A percentile compares a stretch with the other conserved stretches of the same genome.
Conservation (phyloP, 441 rosid genomes). For the Raphanus hybrid region DNA sequence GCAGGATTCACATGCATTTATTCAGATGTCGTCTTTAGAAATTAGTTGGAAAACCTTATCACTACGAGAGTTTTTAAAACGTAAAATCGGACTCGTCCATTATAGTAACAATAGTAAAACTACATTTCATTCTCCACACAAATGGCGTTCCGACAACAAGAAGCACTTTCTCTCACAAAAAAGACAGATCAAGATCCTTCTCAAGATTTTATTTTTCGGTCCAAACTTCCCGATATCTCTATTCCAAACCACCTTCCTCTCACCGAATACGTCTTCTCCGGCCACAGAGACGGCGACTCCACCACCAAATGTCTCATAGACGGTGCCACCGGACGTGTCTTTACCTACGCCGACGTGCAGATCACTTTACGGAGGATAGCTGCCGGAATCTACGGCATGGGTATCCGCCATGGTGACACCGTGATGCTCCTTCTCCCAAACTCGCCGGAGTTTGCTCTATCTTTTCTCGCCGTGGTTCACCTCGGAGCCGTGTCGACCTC, state of each 20-base stretch:
- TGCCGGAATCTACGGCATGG: constrained; percentile 45
- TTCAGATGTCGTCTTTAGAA: too few species aligned
- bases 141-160: too few species aligned
- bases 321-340: neutral
- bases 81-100: neutral
- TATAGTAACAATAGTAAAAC: too few species aligned
- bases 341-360: constrained; percentile 44
- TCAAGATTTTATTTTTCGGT: neutral
- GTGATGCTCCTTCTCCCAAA: constrained; percentile 57
- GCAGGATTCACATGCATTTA: too few species aligned
- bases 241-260: neutral
- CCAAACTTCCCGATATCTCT: neutral
- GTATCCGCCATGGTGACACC: constrained; percentile 46
- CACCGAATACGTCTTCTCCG: neutral
- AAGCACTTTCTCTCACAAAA: too few species aligned
- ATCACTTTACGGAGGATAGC: constrained; percentile 40
- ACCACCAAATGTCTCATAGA: neutral
- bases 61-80: neutral
- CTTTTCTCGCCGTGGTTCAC: constrained; percentile 49
- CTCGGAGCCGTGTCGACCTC: constrained; percentile 50
- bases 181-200: neutral
- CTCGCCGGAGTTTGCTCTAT: constrained; percentile 51
- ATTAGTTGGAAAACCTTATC: neutral
- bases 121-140: too few species aligned
- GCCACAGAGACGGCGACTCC: neutral